Conservation (phyloP, 352 stramenopile genomes). For the Globisporangium barbulae region DNA sequence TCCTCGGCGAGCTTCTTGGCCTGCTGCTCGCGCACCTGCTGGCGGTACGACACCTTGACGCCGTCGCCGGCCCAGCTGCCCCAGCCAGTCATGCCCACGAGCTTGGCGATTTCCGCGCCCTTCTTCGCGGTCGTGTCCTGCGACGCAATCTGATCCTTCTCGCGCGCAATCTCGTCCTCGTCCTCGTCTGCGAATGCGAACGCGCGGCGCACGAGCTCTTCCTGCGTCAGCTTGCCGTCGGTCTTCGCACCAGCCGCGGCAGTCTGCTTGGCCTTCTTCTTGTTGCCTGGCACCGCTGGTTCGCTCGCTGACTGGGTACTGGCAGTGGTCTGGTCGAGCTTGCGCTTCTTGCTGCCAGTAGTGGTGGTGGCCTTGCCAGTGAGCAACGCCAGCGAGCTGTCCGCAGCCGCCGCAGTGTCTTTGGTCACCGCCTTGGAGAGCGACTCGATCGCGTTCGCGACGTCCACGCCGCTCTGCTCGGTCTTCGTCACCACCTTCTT, state of each 20-base stretch:
- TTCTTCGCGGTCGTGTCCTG: conserved; percentile 73
- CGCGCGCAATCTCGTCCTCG: conserved; percentile 92
- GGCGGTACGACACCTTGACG: conserved; percentile 71
- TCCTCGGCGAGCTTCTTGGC: conserved; percentile 64
- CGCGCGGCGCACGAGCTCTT: conserved; percentile 93
- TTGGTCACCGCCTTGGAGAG: conserved; percentile 46
- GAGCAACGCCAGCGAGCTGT: conserved; percentile 17
- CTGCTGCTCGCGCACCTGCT: conserved; percentile 78
- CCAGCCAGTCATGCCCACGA: conserved; percentile 88
- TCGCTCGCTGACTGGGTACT: conserved; percentile 11
- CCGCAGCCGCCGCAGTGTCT: conserved; percentile 17
- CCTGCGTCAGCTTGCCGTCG: conserved; percentile 54
- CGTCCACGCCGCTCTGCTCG: conserved; percentile 29
- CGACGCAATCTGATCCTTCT: conserved; percentile 85
- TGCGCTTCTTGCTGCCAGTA: conserved; percentile 28
- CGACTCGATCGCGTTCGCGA: conserved; percentile 61
- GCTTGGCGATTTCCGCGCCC: conserved; percentile 69
- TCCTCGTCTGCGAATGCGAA: conserved; percentile 93
- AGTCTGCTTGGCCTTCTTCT: conserved; percentile 35
- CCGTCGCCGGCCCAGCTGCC: conserved; percentile 89
- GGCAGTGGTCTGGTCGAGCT: conserved; percentile 24
- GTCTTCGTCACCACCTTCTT: conserved; percentile 47
- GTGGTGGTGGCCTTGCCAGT: conserved; percentile 38
- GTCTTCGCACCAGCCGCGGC: conserved; percentile 18
- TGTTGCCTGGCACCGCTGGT: conserved; percentile 25